Percentiles rank a stretch among this genome's conserved stretches.
These are phyloP conservation scores for Ophiobolus disseminans DNA, from an alignment of 2,329 filamentous ascomycete species.

Conservation along the genomic window DNA sequence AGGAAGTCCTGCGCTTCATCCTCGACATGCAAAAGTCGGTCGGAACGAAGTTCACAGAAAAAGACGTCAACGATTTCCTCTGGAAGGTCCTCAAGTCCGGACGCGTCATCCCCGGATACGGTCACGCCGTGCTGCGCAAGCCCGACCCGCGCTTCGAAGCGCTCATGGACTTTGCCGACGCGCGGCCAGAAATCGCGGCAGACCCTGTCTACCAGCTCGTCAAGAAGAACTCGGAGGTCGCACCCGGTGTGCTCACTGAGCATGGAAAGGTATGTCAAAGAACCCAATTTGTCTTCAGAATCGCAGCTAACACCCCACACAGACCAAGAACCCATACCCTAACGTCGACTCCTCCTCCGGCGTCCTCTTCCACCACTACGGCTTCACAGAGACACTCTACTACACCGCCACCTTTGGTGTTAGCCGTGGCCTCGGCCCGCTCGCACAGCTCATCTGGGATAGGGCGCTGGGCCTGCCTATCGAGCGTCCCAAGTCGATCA, in stretches of 20 bases:
- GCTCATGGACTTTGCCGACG: slow-evolving; percentile 91
- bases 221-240: slow-evolving; percentile 89
- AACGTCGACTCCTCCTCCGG: slow-evolving; percentile 95
- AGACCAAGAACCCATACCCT: slow-evolving; percentile 95
- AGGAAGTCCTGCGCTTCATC: slow-evolving; percentile 97
- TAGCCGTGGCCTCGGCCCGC: slow-evolving; percentile 78
- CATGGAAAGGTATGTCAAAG: slow-evolving; percentile 75
- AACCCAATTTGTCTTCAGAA: not conserved
- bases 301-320: slow-evolving; percentile 5
- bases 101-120: slow-evolving; percentile 92
- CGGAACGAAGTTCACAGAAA: slow-evolving; percentile 75
- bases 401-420: slow-evolving; percentile 78
- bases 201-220: slow-evolving; percentile 95
- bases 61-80: slow-evolving; percentile 86
- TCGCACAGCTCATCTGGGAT: slow-evolving; percentile 97
- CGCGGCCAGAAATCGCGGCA: slow-evolving; percentile 81
- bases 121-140: slow-evolving; percentile 94
- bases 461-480: slow-evolving; percentile 92
- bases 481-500: slow-evolving; percentile 97
- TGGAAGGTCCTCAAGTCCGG: slow-evolving; percentile 94
- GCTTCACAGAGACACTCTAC: slow-evolving; percentile 96
- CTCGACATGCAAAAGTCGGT: slow-evolving; percentile 93
- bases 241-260: slow-evolving; percentile 86
- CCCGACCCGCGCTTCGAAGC: slow-evolving; percentile 96
- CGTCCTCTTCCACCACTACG: slow-evolving; percentile 97